Evolutionary conservation across 169 alveolate genomes (phyloP).

Genomic region (Plasmodium gonderi): DNA sequence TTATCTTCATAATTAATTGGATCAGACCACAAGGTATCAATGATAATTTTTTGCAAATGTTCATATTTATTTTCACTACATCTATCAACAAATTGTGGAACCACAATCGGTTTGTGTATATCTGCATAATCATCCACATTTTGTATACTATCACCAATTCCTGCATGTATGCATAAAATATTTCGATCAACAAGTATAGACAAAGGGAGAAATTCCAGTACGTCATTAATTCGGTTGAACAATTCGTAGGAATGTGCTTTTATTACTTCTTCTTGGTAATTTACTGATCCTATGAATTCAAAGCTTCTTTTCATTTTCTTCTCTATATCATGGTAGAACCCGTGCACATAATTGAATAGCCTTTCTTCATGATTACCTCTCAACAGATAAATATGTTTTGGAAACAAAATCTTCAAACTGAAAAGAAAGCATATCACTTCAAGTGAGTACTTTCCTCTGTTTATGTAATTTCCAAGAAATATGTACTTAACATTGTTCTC

Average conservation of each 20-base stretch:
- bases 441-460: constrained; percentile 90
- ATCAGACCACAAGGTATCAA: constrained; percentile 86
- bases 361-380: constrained; percentile 96
- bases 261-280: constrained; percentile 40
- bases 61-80: constrained; percentile 8
- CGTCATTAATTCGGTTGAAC: constrained; percentile 92
- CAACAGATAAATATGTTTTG: constrained; percentile 92
- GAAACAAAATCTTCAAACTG: constrained; percentile 91
- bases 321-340: constrained; percentile 93
- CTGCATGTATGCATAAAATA: constrained; percentile 95
- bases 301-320: constrained; percentile 89
- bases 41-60: constrained; percentile 45
- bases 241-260: constrained; percentile 90
- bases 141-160: constrained; percentile 91
- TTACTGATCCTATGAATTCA: constrained; percentile 76
- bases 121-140: constrained; percentile 86
- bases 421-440: constrained; percentile 93
- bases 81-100: constrained; percentile 38
- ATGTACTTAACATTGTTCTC: constrained; percentile 81
- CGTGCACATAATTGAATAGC: constrained; percentile 92
- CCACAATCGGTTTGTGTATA: constrained; percentile 57
- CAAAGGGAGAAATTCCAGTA: constrained; percentile 94
- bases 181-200: constrained; percentile 95
- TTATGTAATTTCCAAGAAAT: constrained; percentile 94
- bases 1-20: constrained; percentile 94